phyloP scores from a whole-genome alignment of 768 basidiomycete species.

The Dictyophora rubrovolvata region DNA sequence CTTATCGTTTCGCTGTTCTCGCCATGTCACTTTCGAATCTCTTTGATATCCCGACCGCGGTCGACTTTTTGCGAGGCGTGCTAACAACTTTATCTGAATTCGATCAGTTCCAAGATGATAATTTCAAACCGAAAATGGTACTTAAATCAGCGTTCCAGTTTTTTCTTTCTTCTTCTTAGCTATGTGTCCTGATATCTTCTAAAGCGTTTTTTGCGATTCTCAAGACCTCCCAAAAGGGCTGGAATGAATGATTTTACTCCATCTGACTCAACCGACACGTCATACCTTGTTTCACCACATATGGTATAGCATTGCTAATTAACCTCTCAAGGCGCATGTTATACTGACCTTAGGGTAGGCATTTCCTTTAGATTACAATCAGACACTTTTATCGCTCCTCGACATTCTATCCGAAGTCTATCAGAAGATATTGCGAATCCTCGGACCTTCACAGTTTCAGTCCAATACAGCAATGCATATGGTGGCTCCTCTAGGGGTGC shows the following conservation, averaged over 20 bases:
- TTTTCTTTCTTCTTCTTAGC: conserved; percentile 11
- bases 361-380: conserved; percentile 83
- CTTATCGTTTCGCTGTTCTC: conserved; percentile 72
- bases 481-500: conserved; percentile 62
- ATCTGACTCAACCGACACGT: conserved; percentile 46
- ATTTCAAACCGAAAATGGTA: conserved; percentile 65
- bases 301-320: conserved; percentile 38
- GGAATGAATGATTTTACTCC: conserved; percentile 51
- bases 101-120: conserved; percentile 68
- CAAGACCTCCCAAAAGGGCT: conserved; percentile 44
- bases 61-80: conserved; percentile 70
- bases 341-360: conserved; percentile 34
- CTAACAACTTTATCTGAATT: conserved; percentile 65
- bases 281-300: conserved; percentile 64
- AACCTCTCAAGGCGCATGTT: background rate
- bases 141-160: conserved; percentile 12
- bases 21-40: conserved; percentile 79
- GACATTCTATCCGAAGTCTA: conserved; percentile 87
- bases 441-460: conserved; percentile 73
- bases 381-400: conserved; percentile 78
- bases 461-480: conserved; percentile 41
- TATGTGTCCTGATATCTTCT: background rate
- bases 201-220: conserved; percentile 47
- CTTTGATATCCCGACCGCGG: conserved; percentile 70
- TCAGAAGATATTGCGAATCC: conserved; percentile 72